These are phyloP conservation scores for Ceratobasidium sp. DNA, from an alignment of 1,284 basidiomycete genomes.

Conservation along the genomic window DNA sequence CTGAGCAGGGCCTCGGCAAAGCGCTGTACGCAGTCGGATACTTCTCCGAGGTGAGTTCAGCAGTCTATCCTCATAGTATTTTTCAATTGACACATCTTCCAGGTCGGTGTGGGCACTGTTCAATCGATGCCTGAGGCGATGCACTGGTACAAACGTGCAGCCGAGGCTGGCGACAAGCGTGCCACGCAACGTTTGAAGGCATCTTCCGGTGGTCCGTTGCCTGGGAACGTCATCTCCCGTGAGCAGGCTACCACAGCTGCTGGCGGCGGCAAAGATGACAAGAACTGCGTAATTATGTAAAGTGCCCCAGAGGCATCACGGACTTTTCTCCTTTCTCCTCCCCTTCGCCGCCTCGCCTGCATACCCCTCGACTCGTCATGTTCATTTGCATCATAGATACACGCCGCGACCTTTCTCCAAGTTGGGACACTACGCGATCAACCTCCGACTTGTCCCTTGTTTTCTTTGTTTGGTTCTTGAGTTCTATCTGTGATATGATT, in stretches of 20 bases:
- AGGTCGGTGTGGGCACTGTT: constrained; percentile 81
- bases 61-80: background rate
- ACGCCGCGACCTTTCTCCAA: constrained; percentile 4
- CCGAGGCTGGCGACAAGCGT: constrained; percentile 94
- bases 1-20: constrained; percentile 85
- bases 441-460: background rate
- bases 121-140: constrained; percentile 71
- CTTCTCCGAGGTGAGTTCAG: constrained; percentile 73
- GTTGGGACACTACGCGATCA: background rate
- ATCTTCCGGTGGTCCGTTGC: constrained; percentile 54
- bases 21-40: constrained; percentile 98
- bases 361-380: background rate
- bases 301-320: constrained; percentile 3
- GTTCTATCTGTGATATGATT: background rate
- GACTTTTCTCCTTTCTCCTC: background rate
- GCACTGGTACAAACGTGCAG: constrained; percentile 85
- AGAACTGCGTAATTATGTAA: constrained; percentile 83
- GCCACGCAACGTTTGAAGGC: constrained; percentile 84
- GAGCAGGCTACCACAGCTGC: constrained; percentile 50
- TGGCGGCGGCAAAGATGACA: constrained; percentile 57
- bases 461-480: background rate
- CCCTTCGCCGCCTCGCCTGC: background rate
- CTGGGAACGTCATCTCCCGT: constrained; percentile 47
- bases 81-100: constrained; percentile 2
- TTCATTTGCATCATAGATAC: background rate